Evolutionary conservation across 345 rosid species (phyloP).

Genomic region (Lenwebbia sp.): DNA sequence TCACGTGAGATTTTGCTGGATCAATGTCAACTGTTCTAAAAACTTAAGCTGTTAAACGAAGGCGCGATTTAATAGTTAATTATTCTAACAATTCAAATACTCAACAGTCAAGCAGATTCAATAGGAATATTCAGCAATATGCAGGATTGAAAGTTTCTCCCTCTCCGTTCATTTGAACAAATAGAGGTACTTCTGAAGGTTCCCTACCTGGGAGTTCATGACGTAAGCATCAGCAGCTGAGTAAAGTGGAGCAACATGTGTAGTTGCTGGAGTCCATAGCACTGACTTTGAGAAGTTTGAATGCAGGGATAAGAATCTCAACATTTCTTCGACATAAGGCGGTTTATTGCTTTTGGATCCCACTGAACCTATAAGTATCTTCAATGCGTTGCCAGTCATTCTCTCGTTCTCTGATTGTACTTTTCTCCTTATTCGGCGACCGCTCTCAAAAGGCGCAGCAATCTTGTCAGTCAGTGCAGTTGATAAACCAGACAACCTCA

Average conservation of each 20-base stretch:
- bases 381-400: constrained; percentile 29
- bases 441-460: not conserved
- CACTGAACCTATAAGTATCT: constrained; percentile 83
- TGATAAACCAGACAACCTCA: not conserved
- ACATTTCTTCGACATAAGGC: constrained; percentile 57
- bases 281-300: constrained; percentile 53
- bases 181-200: not conserved
- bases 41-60: no score
- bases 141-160: not conserved
- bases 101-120: not conserved
- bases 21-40: no score
- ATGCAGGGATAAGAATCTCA: constrained; percentile 44
- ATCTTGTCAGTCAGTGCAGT: not conserved
- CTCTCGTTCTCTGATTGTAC: constrained; percentile 10
- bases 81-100: not conserved
- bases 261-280: constrained; percentile 77
- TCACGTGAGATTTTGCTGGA: not conserved
- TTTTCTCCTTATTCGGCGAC: not conserved
- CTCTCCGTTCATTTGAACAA: not conserved
- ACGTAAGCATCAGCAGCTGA: constrained; percentile 90
- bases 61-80: no score
- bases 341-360: constrained; percentile 94
- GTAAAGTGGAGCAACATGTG: constrained; percentile 76
- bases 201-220: constrained; percentile 77
- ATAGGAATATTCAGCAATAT: not conserved